A percentile compares a stretch with the other conserved stretches of the same genome.
Evolutionary conservation across 345 rosid species (phyloP).

Genomic region (Cardamine occulta): DNA sequence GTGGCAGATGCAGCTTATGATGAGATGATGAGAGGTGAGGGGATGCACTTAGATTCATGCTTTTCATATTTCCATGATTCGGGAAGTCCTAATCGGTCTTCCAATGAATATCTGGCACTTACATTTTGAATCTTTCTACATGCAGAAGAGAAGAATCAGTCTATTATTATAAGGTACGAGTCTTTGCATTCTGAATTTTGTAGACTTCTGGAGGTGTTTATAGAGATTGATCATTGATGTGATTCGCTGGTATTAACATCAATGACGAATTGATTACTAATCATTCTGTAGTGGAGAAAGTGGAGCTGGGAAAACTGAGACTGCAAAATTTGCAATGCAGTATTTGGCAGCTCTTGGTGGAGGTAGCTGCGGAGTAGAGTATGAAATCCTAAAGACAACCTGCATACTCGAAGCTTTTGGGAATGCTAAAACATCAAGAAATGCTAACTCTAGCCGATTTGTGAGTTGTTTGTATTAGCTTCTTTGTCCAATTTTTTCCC

Average conservation of each 20-base stretch:
- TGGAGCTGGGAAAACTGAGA: conserved; percentile 99
- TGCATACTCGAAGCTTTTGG: conserved; percentile 96
- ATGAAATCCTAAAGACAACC: conserved; percentile 66
- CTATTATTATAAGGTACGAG: conserved; percentile 85
- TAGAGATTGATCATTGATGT: conserved; percentile 9
- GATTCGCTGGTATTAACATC: not conserved
- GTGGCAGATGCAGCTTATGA: conserved; percentile 78
- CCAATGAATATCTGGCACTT: conserved; percentile 24
- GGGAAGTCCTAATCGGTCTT: not conserved
- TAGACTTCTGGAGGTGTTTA: not conserved
- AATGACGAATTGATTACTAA: not conserved
- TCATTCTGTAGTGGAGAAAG: conserved; percentile 84
- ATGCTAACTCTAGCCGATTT: conserved; percentile 92
- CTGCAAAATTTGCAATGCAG: conserved; percentile 89
- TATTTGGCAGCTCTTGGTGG: conserved; percentile 91
- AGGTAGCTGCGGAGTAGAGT: conserved; percentile 71
- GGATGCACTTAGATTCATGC: not conserved
- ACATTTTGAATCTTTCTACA: conserved; percentile 29
- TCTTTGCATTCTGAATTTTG: conserved; percentile 15
- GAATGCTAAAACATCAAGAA: conserved; percentile 91
- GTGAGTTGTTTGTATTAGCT: conserved; percentile 53
- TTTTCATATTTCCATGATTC: conserved; percentile 26
- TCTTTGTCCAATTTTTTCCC: not conserved
- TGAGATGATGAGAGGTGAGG: conserved; percentile 94
- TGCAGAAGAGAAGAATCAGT: conserved; percentile 87